Conservation (phyloP, 2,329 filamentous ascomycete genomes). For the Fusarium sp. region DNA sequence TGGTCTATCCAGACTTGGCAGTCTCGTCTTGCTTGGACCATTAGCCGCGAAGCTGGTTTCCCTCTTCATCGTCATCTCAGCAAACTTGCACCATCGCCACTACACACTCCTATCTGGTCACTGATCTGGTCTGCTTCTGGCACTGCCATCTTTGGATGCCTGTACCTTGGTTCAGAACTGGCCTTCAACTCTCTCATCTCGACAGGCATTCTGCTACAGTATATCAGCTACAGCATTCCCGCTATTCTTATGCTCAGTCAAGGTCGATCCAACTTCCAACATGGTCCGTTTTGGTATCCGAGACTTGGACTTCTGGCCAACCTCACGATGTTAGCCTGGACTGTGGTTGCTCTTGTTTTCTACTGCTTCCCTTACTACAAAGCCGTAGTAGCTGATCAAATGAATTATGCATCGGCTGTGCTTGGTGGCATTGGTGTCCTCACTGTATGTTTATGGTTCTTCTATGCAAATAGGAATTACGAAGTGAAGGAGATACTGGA, state of each 20-base stretch:
- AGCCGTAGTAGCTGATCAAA: background rate
- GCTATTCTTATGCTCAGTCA: background rate
- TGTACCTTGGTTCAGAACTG: slow-evolving; percentile 5
- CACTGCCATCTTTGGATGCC: slow-evolving; percentile 1
- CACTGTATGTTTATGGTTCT: background rate
- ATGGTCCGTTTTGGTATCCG: slow-evolving; percentile 6
- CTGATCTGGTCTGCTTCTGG: background rate
- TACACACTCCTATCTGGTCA: slow-evolving; percentile 2
- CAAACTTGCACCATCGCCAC: slow-evolving; percentile 4
- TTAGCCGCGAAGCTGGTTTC: slow-evolving; percentile 7
- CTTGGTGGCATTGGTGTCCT: background rate
- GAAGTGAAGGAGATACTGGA: background rate
- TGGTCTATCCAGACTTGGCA: slow-evolving; percentile 16
- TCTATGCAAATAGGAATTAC: background rate
- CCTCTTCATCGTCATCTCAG: slow-evolving; percentile 1
- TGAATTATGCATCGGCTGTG: slow-evolving; percentile 7
- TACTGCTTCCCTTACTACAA: slow-evolving; percentile 14
- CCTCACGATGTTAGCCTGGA: slow-evolving; percentile 1
- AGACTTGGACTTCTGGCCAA: slow-evolving; percentile 4
- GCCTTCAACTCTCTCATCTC: slow-evolving; percentile 14
- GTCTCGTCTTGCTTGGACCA: slow-evolving; percentile 2
- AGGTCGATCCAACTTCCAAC: slow-evolving; percentile 1
- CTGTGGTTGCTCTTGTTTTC: background rate
- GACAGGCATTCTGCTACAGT: background rate
- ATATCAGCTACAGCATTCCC: slow-evolving; percentile 12